Percentiles rank a stretch among this genome's conserved stretches.
Conservation (phyloP, 257 asterid genomes). For the Solanum pinnatisectum region DNA sequence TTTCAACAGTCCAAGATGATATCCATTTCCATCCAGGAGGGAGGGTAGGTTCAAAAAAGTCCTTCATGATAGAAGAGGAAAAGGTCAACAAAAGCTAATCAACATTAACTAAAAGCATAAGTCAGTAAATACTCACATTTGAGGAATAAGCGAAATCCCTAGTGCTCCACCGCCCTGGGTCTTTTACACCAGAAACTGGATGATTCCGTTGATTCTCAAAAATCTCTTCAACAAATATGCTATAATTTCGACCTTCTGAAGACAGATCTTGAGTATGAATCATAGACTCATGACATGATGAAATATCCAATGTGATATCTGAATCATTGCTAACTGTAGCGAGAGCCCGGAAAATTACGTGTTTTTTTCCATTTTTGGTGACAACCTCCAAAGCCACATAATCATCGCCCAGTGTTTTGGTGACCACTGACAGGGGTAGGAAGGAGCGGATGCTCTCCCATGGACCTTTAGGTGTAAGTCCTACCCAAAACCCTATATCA, state of each 20-base stretch:
- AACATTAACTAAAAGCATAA: slow-evolving; percentile 1
- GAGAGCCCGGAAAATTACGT: slow-evolving; percentile 75
- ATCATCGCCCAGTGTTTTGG: slow-evolving; percentile 66
- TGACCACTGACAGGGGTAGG: slow-evolving; percentile 72
- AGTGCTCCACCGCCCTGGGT: slow-evolving; percentile 50
- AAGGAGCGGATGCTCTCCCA: slow-evolving; percentile 96
- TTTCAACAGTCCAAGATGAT: slow-evolving; percentile 55
- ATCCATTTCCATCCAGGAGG: slow-evolving; percentile 69
- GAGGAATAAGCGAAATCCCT: slow-evolving; percentile 56
- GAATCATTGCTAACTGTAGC: slow-evolving; percentile 74
- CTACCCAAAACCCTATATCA: slow-evolving; percentile 85
- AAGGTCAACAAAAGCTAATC: not conserved
- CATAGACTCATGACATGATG: slow-evolving; percentile 39
- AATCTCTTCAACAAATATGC: slow-evolving; percentile 41
- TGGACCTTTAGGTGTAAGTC: slow-evolving; percentile 73
- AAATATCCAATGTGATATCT: slow-evolving; percentile 62
- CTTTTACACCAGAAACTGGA: slow-evolving; percentile 41
- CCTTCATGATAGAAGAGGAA: slow-evolving; percentile 16
- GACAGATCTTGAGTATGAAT: slow-evolving; percentile 27
- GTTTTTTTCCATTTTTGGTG: slow-evolving; percentile 76
- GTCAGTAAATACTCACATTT: slow-evolving; percentile 21
- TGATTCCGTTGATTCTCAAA: slow-evolving; percentile 52
- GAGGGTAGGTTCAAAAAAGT: slow-evolving; percentile 51
- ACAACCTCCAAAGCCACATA: slow-evolving; percentile 82
- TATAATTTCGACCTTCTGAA: slow-evolving; percentile 22